Evolutionary conservation across 192 early-diverging fungal species (phyloP).

Genomic region (Podila horticola): DNA sequence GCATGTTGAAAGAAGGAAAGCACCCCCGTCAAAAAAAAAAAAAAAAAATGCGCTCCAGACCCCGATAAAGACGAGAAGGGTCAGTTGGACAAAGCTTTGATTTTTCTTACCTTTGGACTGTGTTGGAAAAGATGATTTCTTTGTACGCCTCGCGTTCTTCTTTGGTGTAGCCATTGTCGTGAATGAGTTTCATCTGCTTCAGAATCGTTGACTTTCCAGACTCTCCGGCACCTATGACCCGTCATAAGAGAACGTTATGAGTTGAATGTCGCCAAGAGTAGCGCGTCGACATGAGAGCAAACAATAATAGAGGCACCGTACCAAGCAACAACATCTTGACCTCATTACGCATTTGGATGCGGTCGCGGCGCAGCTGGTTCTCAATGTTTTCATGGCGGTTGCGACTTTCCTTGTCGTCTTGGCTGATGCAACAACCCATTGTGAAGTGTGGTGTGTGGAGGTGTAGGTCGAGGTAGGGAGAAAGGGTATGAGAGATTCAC

Average conservation of each 20-base stretch:
- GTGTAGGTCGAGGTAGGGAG: not conserved
- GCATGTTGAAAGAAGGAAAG: not conserved
- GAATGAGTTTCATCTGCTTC: constrained; percentile 99
- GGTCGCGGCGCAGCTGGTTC: constrained; percentile 83
- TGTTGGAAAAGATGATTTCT: constrained; percentile 96
- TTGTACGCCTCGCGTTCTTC: constrained; percentile 94
- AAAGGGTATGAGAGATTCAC: not conserved
- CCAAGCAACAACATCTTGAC: constrained; percentile 97
- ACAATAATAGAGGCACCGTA: constrained; percentile 26
- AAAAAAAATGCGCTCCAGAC: not conserved
- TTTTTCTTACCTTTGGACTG: constrained; percentile 74
- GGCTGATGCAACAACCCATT: constrained; percentile 89
- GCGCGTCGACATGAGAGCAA: not conserved
- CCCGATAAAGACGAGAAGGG: not conserved
- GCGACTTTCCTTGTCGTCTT: constrained; percentile 86
- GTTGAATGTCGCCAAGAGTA: not conserved
- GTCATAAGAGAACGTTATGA: not conserved
- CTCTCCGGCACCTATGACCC: constrained; percentile 85
- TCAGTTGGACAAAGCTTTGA: not conserved
- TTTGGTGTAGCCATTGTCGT: constrained; percentile 90
- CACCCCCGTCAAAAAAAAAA: not conserved
- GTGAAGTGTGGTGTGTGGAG: not conserved
- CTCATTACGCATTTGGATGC: constrained; percentile 82
- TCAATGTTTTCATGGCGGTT: constrained; percentile 91
- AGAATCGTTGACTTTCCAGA: constrained; percentile 98